Base-by-base conservation (phyloP, 1,139 yeast genomes). In the Meyerozyma sp. region DNA sequence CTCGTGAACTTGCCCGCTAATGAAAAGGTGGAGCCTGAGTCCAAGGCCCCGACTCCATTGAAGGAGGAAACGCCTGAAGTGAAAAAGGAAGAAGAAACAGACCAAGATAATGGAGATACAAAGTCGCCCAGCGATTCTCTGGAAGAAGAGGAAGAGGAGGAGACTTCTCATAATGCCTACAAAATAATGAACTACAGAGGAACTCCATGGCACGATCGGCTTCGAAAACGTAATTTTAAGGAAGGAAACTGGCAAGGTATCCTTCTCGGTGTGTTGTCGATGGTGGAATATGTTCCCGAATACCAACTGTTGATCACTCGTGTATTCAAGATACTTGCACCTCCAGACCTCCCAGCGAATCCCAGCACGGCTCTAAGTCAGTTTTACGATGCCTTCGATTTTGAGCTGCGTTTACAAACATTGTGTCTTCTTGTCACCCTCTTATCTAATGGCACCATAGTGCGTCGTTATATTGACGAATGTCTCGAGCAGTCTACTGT, bases 171-270 rank as follows among this genome's bases (percentile, higher is more conserved):
- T 50, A 73, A 75, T 49, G 84, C 84, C 3, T 79, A 79, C 46
- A 70, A 71, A 25, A 76, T 78, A 29, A 65, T 86, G 56, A 79
- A 79, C 46, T 81, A 81, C 61, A 73, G 86, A 46, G 81, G 81
- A 39, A 68, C 69, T 0, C 66, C 82, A 16, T 91, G 97, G 96
- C 79, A 82, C 49, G 94, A 86, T 26, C 70, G 95, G 39, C 70
- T 90, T 26, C 75, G 83, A 11, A 82, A 79, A 49, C 79, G 96
- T 45, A 79, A 79, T 53, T 93, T 86, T 59, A 81, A 77, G 54
- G 91, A 88, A 55, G 96, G 96, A 4, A 81, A 81, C 45, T 91
- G 97, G 96, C 84, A 88, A 54, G 74, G 84, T 37, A 78, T 85
- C 40, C 63, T 90, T 30, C 62, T 90, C 39, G 96, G 96, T 16